Evolutionary conservation across 495 filamentous ascomycete species (phyloP), one percentile per base, ranked within the genome.

Genomic region (Neurospora sp.): DNA sequence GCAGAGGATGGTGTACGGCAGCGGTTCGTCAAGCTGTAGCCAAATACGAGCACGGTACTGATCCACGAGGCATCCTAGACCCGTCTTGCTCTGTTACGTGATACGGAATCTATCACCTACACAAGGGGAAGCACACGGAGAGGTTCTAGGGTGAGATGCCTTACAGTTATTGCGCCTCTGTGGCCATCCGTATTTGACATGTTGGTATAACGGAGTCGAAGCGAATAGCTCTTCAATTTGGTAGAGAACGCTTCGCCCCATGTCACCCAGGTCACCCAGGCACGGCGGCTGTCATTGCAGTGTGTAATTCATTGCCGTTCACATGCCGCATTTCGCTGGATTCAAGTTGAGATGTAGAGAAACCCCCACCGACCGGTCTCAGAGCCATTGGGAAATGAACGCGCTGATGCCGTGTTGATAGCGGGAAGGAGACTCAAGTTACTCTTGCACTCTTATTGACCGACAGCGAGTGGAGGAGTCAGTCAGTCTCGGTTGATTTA

Each of bases 361-460:
- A 66, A 28, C 54, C 54, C 54, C 54, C 54, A 28, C 54, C 54
- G 28, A 66, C 54, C 54, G 54, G 54, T 66, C 54, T 66, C 54
- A 66, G 54, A 66, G 54, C 54, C 54, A 66, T 66, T 66, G 54
- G 3, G 28, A 66, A 66, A 66, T 66, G 54, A 66, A 66, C 54
- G 54, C 54, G 54, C 54, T 66, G 54, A 66, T 66, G 54, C 28
- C 54, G 28, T 66, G 28, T 66, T 17, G 28, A 66, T 19, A 66
- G 54, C 54, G 54, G 54, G 54, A 66, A 34, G 28, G 69, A 69
- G 34, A 70, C 34, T 69, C 77, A 75, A 75, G 39, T 82, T 77
- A 73, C 70, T 83, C 80, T 84, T 74, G 81, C 83, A 86, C 82
- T 79, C 79, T 83, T 84, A 85, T 85, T 87, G 85, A 87, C 83